Base-by-base conservation (phyloP, 352 stramenopile genomes). In the Globisporangium recalcitrans region DNA sequence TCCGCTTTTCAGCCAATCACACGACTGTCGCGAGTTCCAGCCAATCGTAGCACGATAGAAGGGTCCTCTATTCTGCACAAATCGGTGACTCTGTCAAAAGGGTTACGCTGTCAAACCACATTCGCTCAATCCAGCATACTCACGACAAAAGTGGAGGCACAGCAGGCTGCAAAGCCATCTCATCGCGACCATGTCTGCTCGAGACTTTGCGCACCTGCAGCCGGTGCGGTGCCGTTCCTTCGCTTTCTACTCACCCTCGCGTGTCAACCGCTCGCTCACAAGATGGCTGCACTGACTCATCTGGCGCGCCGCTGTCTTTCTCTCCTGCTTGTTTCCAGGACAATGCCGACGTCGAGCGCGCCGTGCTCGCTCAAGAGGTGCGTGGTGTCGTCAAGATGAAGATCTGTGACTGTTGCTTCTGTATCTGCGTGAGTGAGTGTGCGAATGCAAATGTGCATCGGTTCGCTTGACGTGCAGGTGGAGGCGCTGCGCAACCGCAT, bases 311-410 rank as follows among this genome's bases (percentile, higher is more conserved):
- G 58, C 27, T 24, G 31, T 32, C 8, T 22, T 49, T 55, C 24
- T n/a, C 4, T 51, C 21, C 13, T 22, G 34, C 47, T 64, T 19
- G 16, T 11, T 38, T 54, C n/a, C 61, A 93, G 83, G 84, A 93
- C 72, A 93, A 93, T 81, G 82, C 84, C 10, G 84, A 93, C 62
- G 86, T 93, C 49, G 84, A 93, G 74, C 81, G 84, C 19, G 86
- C 84, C 6, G 74, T 93, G 62, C 73, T 93, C 44, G 84, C 84
- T 16, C 84, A 93, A 60, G 84, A 88, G 75, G 80, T 90, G 52
- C 36, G 38, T 24, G 27, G 27, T 31, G 27, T 3, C 48, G 26
- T 24, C n/a, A n/a, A n/a, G 9, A 22, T 29, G 58, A 14, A 14
- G 4, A 38, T 21, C 10, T 21, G 7, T 7, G 38, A 5, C 14